phyloP scores from a whole-genome alignment of 768 basidiomycete species.

The Suillus paluster region DNA sequence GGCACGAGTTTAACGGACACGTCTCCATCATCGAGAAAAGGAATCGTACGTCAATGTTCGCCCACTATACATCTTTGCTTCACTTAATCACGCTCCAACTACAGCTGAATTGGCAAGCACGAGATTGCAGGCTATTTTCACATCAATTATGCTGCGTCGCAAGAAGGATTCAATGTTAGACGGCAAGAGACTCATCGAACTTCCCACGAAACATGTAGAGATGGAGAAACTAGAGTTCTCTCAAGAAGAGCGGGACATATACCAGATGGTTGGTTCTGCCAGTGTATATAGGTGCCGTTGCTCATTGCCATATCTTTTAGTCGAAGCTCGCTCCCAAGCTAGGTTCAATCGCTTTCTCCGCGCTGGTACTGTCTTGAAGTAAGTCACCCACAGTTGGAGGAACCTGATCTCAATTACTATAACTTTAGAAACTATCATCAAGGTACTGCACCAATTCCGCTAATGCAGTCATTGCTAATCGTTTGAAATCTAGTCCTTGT shows the following conservation, averaged over 20 bases:
- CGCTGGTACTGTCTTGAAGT: conserved; percentile 73
- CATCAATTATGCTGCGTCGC: conserved; percentile 58
- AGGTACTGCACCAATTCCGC: conserved; percentile 44
- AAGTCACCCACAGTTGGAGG: conserved; percentile 16
- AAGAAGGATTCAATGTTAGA: conserved; percentile 67
- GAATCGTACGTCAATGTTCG: conserved; percentile 43
- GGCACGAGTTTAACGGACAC: conserved; percentile 42
- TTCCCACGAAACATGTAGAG: conserved; percentile 58
- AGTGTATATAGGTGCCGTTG: neutral
- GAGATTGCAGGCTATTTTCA: conserved; percentile 62
- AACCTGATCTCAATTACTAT: neutral
- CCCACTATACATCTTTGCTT: neutral
- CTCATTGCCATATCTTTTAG: conserved; percentile 24
- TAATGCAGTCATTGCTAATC: neutral
- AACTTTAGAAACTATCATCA: conserved; percentile 55
- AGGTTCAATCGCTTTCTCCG: conserved; percentile 66
- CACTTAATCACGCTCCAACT: conserved; percentile 13
- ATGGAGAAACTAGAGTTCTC: conserved; percentile 60
- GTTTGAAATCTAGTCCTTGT: conserved; percentile 40
- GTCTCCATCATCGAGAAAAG: conserved; percentile 48
- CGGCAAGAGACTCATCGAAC: conserved; percentile 68
- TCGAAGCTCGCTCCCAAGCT: conserved; percentile 57
- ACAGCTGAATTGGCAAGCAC: conserved; percentile 56
- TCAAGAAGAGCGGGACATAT: conserved; percentile 66
- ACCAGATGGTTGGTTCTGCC: conserved; percentile 46